Evolutionary conservation across 2,329 filamentous ascomycete genomes (phyloP), one percentile per base, ranked within the genome.

Genomic region (Dactylellina cionopaga): DNA sequence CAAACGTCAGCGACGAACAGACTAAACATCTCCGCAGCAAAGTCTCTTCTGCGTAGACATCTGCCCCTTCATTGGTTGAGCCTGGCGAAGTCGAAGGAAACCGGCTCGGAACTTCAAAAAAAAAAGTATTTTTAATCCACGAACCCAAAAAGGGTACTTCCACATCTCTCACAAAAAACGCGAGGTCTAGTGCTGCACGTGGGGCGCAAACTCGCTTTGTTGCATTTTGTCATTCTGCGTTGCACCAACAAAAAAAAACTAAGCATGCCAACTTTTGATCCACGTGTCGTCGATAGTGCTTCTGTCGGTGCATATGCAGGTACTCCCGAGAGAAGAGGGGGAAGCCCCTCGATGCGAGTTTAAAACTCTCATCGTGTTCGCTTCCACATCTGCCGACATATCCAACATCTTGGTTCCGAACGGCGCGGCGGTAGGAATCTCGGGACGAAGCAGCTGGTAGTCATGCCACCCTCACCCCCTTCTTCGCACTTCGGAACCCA

Each of bases 161-260:
- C 17, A 17, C 27, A 46, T 55, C 1, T 13, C 9, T 15, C 33
- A 9, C n/a, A n/a, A n/a, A 41, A 41, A 46, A 29, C 13, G 27
- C 13, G 5, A 9, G 13, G 5, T 10, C 3, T 5, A 11, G 10
- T n/a, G 17, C 15, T 1, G 17, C 2, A 9, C 25, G 31, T n/a
- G 6, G 17, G 5, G 29, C 58, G 29, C 44, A 35, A 49, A 44
- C 39, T 22, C 11, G 35, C 51, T 41, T 58, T 71, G 66, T 71
- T 71, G 66, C 66, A 71, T 71, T 71, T 71, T 71, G 58, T 11
- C n/a, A 24, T n/a, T 1, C 35, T 71, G 66, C 47, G 58, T 71
- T 71, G 66, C 5, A 49, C 11, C 17, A 58, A 56, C 31, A 33
- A 33, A 17, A 31, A 60, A 44, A 62, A 29, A 49, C 25, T 15